Base-by-base conservation (phyloP, 352 stramenopile species). In the Globisporangium ultimum region DNA sequence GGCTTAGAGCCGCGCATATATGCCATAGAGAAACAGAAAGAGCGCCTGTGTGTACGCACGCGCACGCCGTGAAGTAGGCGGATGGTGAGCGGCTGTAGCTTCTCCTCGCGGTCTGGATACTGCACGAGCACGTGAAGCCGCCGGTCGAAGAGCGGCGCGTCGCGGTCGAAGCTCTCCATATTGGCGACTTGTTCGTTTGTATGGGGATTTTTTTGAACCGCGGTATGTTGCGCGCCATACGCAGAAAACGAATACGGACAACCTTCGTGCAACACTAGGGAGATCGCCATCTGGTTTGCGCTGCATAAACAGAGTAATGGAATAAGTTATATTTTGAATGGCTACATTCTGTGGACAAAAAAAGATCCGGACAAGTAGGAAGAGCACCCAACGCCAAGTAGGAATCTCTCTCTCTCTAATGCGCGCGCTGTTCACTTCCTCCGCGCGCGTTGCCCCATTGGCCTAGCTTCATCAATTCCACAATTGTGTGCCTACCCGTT, bases 51-150 rank as follows among this genome's bases (percentile, higher is more conserved):
- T 28, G 2, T 1, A 76, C 80, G 58, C 61, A 95, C 86, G 56
- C 86, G 81, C 64, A 88, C 64, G 46, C 86, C 86, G 14, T 84
- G 72, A 18, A 95, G 72, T 46, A 95, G 58, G 21, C 86, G 84
- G 48, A 93, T 83, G 4, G 84, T 95, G 15, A 95, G 76, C 47
- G 72, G 74, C 32, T 79, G 58, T 1, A 89, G 63, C 71, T 90
- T 89, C 60, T 95, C 86, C 47, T 95, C 86, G 41, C 83, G 80
- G 53, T 93, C 84, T 9, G 78, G 68, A 42, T 78, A 82, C 78
- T 95, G 86, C 60, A 95, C 80, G 32, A 95, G 77, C 61, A 95
- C 80, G 67, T 88, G 75, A 61, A 95, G 82, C 21, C 84, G 84
- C 51, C 78, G 78, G 63, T 95, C 86, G 53, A 95, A 95, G 45